Percentiles rank a stretch among this genome's conserved stretches.
Evolutionary conservation across 1,284 basidiomycete species (phyloP).

Genomic region (Malassezia obtusa): DNA sequence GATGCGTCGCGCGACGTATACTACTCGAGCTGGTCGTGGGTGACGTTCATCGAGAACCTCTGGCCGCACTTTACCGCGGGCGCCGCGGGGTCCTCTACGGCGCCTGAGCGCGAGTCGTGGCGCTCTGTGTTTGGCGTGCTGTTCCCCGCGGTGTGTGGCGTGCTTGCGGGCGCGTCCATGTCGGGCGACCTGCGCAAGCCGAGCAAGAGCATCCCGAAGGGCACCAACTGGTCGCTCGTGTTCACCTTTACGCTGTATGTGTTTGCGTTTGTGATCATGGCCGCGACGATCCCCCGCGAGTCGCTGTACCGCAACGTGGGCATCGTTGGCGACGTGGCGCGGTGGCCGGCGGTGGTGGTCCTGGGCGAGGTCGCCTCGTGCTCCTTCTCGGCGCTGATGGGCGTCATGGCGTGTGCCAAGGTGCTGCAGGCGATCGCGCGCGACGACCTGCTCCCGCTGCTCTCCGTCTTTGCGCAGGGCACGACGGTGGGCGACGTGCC

Average conservation of each 20-base stretch:
- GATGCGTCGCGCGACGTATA: conserved; percentile 39
- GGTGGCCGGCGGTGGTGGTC: conserved; percentile 40
- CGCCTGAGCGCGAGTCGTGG: conserved; percentile 30
- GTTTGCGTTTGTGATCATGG: conserved; percentile 38
- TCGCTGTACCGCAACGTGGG: conserved; percentile 42
- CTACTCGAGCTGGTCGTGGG: conserved; percentile 42
- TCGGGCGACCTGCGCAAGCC: conserved; percentile 47
- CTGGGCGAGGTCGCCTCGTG: conserved; percentile 43
- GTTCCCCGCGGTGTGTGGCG: conserved; percentile 45
- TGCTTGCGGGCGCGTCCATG: conserved; percentile 46
- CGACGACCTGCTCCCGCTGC: conserved; percentile 40
- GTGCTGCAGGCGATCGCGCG: conserved; percentile 45
- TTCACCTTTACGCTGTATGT: conserved; percentile 44
- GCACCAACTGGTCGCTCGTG: conserved; percentile 43
- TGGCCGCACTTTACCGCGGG: conserved; percentile 42
- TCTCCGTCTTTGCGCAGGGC: conserved; percentile 42
- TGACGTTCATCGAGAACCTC: conserved; percentile 36
- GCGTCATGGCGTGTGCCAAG: conserved; percentile 46
- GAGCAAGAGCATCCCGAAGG: conserved; percentile 47
- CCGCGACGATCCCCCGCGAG: conserved; percentile 39
- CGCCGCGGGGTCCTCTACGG: conserved; percentile 38
- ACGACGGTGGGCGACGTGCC: conserved; percentile 42
- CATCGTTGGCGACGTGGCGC: conserved; percentile 41
- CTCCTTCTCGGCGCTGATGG: conserved; percentile 46
- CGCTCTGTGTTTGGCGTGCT: conserved; percentile 44